Conservation (phyloP, 495 filamentous ascomycete genomes). For the Niebla homalea region DNA sequence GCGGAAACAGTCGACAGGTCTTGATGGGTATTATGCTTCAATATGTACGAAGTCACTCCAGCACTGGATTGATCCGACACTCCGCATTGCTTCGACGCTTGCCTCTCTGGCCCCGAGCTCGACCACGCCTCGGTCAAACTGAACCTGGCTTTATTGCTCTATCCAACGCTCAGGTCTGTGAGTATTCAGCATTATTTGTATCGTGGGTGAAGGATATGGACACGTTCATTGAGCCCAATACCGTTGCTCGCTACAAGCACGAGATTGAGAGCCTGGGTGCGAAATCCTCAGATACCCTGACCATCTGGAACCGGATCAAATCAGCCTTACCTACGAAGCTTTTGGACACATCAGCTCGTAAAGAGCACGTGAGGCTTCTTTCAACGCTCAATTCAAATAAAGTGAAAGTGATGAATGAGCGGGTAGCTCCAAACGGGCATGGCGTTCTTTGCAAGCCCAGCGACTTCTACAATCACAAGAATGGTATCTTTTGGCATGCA, state of each 20-base stretch:
- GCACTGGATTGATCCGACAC: not conserved
- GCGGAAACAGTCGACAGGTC: not conserved
- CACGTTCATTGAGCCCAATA: not conserved
- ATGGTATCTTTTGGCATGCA: conserved; percentile 1
- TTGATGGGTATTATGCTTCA: not conserved
- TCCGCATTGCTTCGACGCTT: not conserved
- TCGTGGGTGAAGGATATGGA: conserved; percentile 2
- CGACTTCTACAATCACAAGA: conserved; percentile 6
- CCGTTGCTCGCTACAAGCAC: not conserved
- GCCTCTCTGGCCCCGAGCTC: conserved; percentile 6
- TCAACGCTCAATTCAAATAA: not conserved
- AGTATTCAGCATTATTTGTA: conserved; percentile 1
- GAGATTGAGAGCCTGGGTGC: not conserved
- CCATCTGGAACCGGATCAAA: conserved; percentile 1
- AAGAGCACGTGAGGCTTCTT: not conserved
- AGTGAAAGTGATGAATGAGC: not conserved
- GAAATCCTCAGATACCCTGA: not conserved
- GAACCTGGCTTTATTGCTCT: not conserved
- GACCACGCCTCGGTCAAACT: not conserved
- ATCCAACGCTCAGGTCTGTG: not conserved
- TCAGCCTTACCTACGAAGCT: not conserved
- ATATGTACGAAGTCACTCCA: not conserved
- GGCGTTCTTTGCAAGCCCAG: not conserved
- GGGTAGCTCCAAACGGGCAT: not conserved
- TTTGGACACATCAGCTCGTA: not conserved